Base-by-base conservation (phyloP, 768 basidiomycete species). In the Boletus speciosus region DNA sequence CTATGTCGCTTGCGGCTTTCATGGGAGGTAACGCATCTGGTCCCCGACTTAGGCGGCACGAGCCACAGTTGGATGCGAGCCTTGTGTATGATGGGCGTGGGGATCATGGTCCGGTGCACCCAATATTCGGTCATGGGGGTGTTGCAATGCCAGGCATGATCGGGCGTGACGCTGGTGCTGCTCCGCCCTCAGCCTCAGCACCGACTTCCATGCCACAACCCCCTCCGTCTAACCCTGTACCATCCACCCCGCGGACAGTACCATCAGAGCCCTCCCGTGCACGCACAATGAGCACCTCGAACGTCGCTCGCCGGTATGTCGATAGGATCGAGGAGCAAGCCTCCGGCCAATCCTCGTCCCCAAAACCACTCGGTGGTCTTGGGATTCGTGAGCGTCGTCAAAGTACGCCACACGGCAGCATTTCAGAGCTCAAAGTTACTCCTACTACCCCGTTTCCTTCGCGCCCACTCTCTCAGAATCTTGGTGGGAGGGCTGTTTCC, bases 1-100 rank as follows among this genome's bases (percentile, higher is more conserved):
- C 83, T 11, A 83, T 87, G 9, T 93, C 90, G 3, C 78, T 92
- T 27, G 90, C 90, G 0, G 80, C 85, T 2, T 90, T 92, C 66
- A 92, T 92, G 60, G 90, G 90, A 36, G 89, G 90, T 7, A 81
- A 77, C 27, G 89, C 85, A 14, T 79, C 82, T 40, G 90, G 88
- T 23, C 89, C 89, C 4, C 78, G 85, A 36, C 76, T 93, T 40
- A 90, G 80, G 58, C 81, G 77, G 53, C 88, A 84, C 61, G 82
- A 84, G 16, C 84, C 89, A 5, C 90, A 92, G 65, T 76, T 76
- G 60, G 82, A 92, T 70, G 77, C 78, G 10, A 74, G 81, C 62
- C 81, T 85, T 61, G 83, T 82, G 1, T 88, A 87, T 59, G 82
- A 84, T 51, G 85, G 86, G 63, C 81, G 81, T 12, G 74, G 69